phyloP scores from a whole-genome alignment of 129 eudicot genomes.

The Pulicaria dysenterica region DNA sequence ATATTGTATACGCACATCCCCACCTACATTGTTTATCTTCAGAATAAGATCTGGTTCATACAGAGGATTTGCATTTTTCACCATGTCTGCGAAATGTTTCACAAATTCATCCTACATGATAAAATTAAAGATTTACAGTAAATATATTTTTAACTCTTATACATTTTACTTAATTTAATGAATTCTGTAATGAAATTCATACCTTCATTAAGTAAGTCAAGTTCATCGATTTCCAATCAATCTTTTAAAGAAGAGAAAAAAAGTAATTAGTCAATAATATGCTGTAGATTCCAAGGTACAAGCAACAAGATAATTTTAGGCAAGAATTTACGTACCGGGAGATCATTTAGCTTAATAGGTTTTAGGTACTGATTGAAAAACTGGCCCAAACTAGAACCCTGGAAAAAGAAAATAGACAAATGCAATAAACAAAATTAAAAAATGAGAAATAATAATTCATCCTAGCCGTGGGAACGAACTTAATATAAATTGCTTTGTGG shows the following conservation, averaged over 20 bases:
- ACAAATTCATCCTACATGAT: slow-evolving; percentile 64
- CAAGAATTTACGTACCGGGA: slow-evolving; percentile 48
- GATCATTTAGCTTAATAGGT: slow-evolving; percentile 87
- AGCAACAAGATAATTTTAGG: not conserved
- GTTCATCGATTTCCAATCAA: slow-evolving; percentile 93
- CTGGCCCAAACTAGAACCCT: slow-evolving; percentile 99
- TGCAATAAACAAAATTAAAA: not conserved
- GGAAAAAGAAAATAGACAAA: slow-evolving; percentile 17
- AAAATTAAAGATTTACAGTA: slow-evolving; percentile 17
- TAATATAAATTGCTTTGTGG: not conserved
- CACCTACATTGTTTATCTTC: slow-evolving; percentile 57
- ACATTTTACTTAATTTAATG: not conserved
- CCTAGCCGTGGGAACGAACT: not conserved
- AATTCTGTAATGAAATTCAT: slow-evolving; percentile 24
- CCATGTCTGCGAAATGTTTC: slow-evolving; percentile 68
- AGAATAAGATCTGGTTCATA: slow-evolving; percentile 60
- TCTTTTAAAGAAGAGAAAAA: slow-evolving; percentile 41
- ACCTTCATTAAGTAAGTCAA: slow-evolving; percentile 94
- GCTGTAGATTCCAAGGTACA: no score
- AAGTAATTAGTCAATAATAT: slow-evolving; percentile 18
- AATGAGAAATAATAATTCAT: not conserved
- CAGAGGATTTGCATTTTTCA: slow-evolving; percentile 66
- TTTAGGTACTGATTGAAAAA: slow-evolving; percentile 81
- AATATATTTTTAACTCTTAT: not conserved
- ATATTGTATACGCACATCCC: slow-evolving; percentile 81